A percentile compares a stretch with the other conserved stretches of the same genome.
phyloP scores from a whole-genome alignment of 2,329 filamentous ascomycete genomes.

The Apiospora kogelbergensis region DNA sequence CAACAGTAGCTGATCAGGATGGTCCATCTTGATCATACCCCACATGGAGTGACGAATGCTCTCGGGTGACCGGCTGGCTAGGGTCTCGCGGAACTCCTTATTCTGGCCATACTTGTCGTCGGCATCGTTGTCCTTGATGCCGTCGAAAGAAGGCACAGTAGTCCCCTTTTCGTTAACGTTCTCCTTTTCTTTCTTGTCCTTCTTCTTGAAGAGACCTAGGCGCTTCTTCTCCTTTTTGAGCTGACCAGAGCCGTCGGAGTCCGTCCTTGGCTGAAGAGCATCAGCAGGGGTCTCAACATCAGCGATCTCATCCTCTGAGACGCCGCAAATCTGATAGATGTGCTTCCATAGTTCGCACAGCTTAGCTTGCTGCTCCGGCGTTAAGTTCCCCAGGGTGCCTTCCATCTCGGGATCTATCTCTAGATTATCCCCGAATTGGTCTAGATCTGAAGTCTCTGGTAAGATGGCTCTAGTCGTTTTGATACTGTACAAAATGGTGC shows the following conservation, averaged over 20 bases:
- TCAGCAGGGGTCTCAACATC: conserved; percentile 31
- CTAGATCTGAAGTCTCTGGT: neutral
- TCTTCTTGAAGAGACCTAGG: conserved; percentile 67
- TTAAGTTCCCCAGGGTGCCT: conserved; percentile 83
- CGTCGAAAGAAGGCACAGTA: conserved; percentile 37
- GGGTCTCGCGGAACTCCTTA: conserved; percentile 80
- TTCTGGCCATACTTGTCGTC: conserved; percentile 94
- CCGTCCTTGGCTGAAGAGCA: conserved; percentile 25
- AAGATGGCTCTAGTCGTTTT: neutral
- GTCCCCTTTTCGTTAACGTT: conserved; percentile 36
- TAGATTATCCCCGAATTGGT: neutral
- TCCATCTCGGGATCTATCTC: conserved; percentile 25
- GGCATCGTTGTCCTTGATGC: conserved; percentile 46
- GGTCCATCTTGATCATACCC: conserved; percentile 92
- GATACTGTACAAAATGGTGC: conserved; percentile 10
- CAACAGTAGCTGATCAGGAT: conserved; percentile 82
- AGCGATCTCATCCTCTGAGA: conserved; percentile 41
- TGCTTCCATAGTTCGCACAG: conserved; percentile 83
- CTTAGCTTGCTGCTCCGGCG: conserved; percentile 85
- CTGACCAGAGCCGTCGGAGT: conserved; percentile 47
- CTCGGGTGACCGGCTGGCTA: conserved; percentile 76
- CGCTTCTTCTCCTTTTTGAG: conserved; percentile 67
- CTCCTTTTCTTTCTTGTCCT: conserved; percentile 56
- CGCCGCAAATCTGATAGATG: conserved; percentile 73
- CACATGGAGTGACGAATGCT: conserved; percentile 80